Conservation (phyloP, 2,329 filamentous ascomycete genomes). For the Boeremia lycopersici region DNA sequence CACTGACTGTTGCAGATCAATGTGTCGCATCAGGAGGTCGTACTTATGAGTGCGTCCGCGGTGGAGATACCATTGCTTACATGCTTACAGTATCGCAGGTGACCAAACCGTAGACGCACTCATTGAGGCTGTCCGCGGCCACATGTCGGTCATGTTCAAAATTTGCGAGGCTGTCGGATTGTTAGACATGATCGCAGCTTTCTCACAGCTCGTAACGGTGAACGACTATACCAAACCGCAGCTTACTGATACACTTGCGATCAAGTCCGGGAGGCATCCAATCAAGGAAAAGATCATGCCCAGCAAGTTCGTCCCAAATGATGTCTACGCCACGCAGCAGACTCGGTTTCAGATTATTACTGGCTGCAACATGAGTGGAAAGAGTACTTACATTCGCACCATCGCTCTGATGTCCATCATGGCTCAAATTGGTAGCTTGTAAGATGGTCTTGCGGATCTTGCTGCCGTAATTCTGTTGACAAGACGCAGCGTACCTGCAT, state of each 20-base stretch:
- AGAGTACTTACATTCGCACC: slow-evolving; percentile 91
- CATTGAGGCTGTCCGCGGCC: slow-evolving; percentile 71
- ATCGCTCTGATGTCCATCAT: slow-evolving; percentile 86
- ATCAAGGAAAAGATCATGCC: slow-evolving; percentile 75
- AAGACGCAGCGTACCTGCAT: slow-evolving; percentile 68
- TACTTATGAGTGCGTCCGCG: slow-evolving; percentile 67
- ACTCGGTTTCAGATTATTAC: slow-evolving; percentile 91
- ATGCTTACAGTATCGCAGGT: slow-evolving; percentile 32
- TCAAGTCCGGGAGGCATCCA: slow-evolving; percentile 78
- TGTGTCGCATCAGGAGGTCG: slow-evolving; percentile 81
- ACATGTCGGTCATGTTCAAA: slow-evolving; percentile 77
- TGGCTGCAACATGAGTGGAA: slow-evolving; percentile 96
- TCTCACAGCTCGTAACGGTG: slow-evolving; percentile 68
- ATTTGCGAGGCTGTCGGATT: slow-evolving; percentile 86
- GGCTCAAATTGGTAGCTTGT: slow-evolving; percentile 88
- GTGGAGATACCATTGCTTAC: not conserved
- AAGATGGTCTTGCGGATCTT: not conserved
- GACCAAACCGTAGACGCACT: slow-evolving; percentile 76
- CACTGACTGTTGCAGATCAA: slow-evolving; percentile 65
- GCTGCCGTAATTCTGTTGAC: slow-evolving; percentile 12
- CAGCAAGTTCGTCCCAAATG: slow-evolving; percentile 80
- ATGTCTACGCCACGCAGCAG: slow-evolving; percentile 82
- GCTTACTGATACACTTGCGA: slow-evolving; percentile 69
- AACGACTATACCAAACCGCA: slow-evolving; percentile 71
- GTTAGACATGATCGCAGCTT: slow-evolving; percentile 71